Evolutionary conservation across 2,329 filamentous ascomycete species (phyloP), one percentile per base, ranked within the genome.

Genomic region (Fusarium xylarioides): DNA sequence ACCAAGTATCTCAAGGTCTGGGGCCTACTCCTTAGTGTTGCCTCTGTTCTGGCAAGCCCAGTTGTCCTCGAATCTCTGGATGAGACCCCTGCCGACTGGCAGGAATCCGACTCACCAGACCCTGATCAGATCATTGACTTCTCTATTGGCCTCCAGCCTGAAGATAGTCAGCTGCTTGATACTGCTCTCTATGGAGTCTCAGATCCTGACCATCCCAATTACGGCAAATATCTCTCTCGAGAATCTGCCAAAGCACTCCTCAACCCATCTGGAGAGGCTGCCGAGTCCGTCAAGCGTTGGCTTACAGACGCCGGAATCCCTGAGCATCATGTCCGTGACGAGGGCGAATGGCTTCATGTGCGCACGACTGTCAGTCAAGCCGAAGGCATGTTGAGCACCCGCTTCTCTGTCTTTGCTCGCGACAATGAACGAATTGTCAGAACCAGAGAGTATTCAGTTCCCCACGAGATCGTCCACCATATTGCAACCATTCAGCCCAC

Each of bases 401-500:
- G 80, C 0, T 89, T 88, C 71, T 77, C 76, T 19, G 77, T 82
- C 71, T 83, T 82, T 49, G 37, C 75, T 43, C 75, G 76, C 4
- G 65, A 66, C 42, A 82, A 84, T 61, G 86, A 84, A 68, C 80
- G 82, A n/a, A 84, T 85, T 59, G 79, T 83, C 12, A 79, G 82
- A 15, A 80, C 82, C 2, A 75, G 80, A 9, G 76, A 80, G 30
- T 84, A 86, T 69, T 81, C 81, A 6, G 77, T 86, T 3, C 85
- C 85, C 0, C 70, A 60, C 1, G 71, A 78, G 18, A 76, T 80
- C 11, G 73, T 77, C 12, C 64, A 68, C 9, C 72, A 80, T n/a
- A 78, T 81, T 73, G 82, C 86, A 60, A 78, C 87, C 21, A 83
- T 89, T 49, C 85, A 87, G 30, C 86, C 87, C 0, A 88, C 86